phyloP scores from a whole-genome alignment of 2,329 filamentous ascomycete species.

The Neophaeococcomyces mojaviensis region DNA sequence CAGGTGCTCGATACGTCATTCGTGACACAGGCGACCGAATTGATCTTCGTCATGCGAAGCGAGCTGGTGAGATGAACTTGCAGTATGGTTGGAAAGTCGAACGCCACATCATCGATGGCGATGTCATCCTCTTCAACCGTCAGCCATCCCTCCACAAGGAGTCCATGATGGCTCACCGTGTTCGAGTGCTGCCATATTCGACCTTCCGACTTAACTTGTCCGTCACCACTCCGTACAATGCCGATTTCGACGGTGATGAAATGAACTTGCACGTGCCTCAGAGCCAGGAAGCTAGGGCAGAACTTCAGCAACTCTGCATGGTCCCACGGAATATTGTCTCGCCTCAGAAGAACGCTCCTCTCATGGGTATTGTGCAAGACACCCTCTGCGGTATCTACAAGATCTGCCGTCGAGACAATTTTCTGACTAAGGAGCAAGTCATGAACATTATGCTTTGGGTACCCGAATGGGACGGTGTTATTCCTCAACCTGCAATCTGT shows the following conservation, averaged over 20 bases:
- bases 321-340: slow-evolving; percentile 99
- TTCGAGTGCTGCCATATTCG: slow-evolving; percentile 97
- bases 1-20: slow-evolving; percentile 93
- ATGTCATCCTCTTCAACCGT: slow-evolving; percentile 99
- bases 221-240: slow-evolving; percentile 97
- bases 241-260: slow-evolving; percentile 99
- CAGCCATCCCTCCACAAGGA: slow-evolving; percentile 99
- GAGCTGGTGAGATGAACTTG: slow-evolving; percentile 74
- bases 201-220: slow-evolving; percentile 97
- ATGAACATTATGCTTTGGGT: slow-evolving; percentile 99
- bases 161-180: slow-evolving; percentile 99
- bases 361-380: slow-evolving; percentile 99
- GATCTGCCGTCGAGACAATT: slow-evolving; percentile 84
- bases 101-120: slow-evolving; percentile 88
- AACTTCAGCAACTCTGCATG: slow-evolving; percentile 89
- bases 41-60: slow-evolving; percentile 87
- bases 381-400: slow-evolving; percentile 96
- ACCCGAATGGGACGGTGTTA: slow-evolving; percentile 91
- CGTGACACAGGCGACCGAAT: slow-evolving; percentile 89
- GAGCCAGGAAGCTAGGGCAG: slow-evolving; percentile 90
- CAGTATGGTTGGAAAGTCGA: slow-evolving; percentile 99
- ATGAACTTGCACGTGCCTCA: slow-evolving; percentile 99
- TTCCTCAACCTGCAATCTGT: slow-evolving; percentile 86
- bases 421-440: slow-evolving; percentile 80
- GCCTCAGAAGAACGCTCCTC: slow-evolving; percentile 86